Base-by-base conservation (phyloP, 2,329 filamentous ascomycete genomes). In the Cordyceps militaris region DNA sequence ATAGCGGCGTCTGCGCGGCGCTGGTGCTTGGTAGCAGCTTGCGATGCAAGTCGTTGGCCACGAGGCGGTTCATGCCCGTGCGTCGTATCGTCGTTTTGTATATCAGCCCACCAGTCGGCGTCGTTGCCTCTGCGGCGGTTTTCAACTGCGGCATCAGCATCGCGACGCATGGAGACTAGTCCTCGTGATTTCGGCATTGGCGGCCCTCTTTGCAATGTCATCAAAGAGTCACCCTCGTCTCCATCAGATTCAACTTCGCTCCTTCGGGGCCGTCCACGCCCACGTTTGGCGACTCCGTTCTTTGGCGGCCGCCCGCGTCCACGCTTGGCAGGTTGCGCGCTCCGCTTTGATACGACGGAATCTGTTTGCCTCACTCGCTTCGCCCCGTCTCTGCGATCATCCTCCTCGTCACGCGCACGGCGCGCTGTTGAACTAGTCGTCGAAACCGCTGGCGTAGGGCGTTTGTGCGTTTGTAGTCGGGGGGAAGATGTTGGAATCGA, bases 101-200 rank as follows among this genome's bases (percentile, higher is more conserved):
- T n/a, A 13, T 53, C 42, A 19, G 48, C 36, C 48, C 49, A 52
- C 48, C 49, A 51, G 19, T 52, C 56, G 16, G 40, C 32, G n/a
- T 47, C 49, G 19, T 52, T 47, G 19, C 42, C 42, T 14, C 32
- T 28, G n/a, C 19, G 30, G 3, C 23, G 38, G 21, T 38, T 11
- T 91, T 92, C 13, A 87, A 77, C 75, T 61, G 79, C 74, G 26
- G 72, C 74, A 57, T 82, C 76, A 1, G 74, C 69, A 11, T 72
- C 72, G 43, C 72, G 71, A 42, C 76, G 73, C 58, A 73, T 66
- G 47, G 77, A 76, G 43, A 79, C 72, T 14, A 80, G 70, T 4
- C 78, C 77, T 13, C 77, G 75, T 34, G 72, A 69, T 63, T 74
- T 78, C 43, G 77, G 77, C 16, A 79, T 68, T 1, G 78, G 78